Base-by-base conservation (phyloP, 1,284 basidiomycete genomes). In the Heterobasidion irregulare region DNA sequence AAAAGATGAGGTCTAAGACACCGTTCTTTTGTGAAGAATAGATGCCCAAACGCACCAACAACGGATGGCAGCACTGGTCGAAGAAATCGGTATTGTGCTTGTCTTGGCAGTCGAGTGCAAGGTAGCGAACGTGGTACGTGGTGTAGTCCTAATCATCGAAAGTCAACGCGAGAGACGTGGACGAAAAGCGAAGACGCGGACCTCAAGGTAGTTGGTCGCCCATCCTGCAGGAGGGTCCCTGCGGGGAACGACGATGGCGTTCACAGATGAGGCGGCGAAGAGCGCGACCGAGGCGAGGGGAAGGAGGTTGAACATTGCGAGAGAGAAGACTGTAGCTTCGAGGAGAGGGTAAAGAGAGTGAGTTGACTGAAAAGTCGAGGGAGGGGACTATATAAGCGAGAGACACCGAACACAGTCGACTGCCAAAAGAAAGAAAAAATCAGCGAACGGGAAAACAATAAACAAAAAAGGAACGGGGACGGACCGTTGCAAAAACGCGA, bases 31-130 rank as follows among this genome's bases (percentile, higher is more conserved):
- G 19, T 12, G 46, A 19, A 57, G 47, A 13, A 6, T n/a, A 47
- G 26, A 36, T 36, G 19, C 26, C 35, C 33, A 52, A 45, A 64
- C 73, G 43, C 62, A 80, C 81, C 60, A 78, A 66, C 57, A 73
- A 62, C 34, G 81, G 82, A 65, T 76, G 76, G 71, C 82, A 84
- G 68, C 81, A 83, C 38, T 67, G 63, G 54, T 81, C 73, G 66
- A 86, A 89, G 75, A 89, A 92, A 19, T 69, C 48, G n/a, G 79
- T 80, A 66, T 76, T 72, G 70, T 90, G 86, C 71, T 89, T 68
- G 57, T 64, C 63, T 57, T 80, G 65, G 68, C 84, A 87, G 53
- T 70, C 72, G 59, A 89, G 66, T 38, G 76, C 75, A 53, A 79
- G 61, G 73, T 84, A 86, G 54, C 89, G 80, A 47, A 68, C 64